Percentiles rank a stretch among this genome's conserved stretches.
phyloP scores from a whole-genome alignment of 768 basidiomycete species.

The Russula lepida region DNA sequence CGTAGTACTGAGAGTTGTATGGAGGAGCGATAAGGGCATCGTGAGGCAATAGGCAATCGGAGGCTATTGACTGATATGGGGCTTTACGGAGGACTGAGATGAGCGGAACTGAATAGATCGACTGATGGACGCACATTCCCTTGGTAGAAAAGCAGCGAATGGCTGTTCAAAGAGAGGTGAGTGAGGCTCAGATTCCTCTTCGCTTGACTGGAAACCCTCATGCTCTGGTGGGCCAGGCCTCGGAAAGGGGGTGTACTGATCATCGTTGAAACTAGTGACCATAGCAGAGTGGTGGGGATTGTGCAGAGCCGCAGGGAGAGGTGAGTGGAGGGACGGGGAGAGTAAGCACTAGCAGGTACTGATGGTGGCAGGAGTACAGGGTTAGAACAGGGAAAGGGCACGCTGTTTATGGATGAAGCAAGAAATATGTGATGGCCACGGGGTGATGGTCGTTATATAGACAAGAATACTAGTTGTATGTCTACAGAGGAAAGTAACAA shows the following conservation, averaged over 20 bases:
- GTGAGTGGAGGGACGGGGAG: constrained; percentile 23
- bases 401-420: constrained; percentile 9
- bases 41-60: constrained; percentile 18
- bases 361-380: constrained; percentile 26
- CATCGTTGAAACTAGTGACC: constrained; percentile 48
- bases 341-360: constrained; percentile 28
- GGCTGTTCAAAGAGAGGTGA: constrained; percentile 60
- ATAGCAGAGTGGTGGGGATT: constrained; percentile 31
- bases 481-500: neutral
- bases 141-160: constrained; percentile 29
- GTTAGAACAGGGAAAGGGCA: constrained; percentile 20
- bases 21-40: constrained; percentile 18
- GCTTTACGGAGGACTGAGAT: constrained; percentile 42
- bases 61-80: constrained; percentile 43
- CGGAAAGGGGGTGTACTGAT: constrained; percentile 51
- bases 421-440: constrained; percentile 13
- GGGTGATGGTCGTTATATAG: constrained; percentile 5
- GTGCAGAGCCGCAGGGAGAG: constrained; percentile 24
- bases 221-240: constrained; percentile 41
- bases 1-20: constrained; percentile 12
- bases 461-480: neutral
- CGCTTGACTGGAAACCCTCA: constrained; percentile 63
- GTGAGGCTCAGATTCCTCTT: constrained; percentile 68
- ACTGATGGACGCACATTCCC: constrained; percentile 28
- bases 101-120: constrained; percentile 14